Base-by-base conservation (phyloP, 148 eudicot genomes). In the Suaeda aralocaspica region DNA sequence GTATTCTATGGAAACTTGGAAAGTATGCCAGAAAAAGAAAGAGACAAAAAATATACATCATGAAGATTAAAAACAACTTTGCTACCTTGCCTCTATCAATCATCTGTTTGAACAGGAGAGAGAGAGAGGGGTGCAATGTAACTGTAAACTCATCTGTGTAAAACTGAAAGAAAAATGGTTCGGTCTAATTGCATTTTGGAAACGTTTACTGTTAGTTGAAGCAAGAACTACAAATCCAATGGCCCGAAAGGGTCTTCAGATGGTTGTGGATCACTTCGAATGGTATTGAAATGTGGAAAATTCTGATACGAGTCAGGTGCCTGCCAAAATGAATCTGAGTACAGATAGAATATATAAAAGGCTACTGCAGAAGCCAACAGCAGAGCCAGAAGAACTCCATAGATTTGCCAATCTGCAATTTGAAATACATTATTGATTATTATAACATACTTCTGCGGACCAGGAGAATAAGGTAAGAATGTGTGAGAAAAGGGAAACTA, bases 361-460 rank as follows among this genome's bases (percentile, higher is more conserved):
- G 76, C 76, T 22, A 87, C 67, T 5, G 81, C 83, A 15, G 99
- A 94, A 24, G 82, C 89, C 81, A 94, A 75, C 77, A 94, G 82
- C 64, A 91, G 80, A 59, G 84, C 92, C 41, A 87, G 56, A 21
- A 91, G 90, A 33, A 91, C 39, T 8, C 81, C 31, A 72, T 94
- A 94, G 64, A 94, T 83, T 78, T 94, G 99, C 97, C 99, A 94
- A 31, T 94, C 99, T 91, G 97, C 86, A 80, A 53, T 22, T 4
- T 26, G 59, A 57, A 36, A 33, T 26, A 70, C 13, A n/a, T 13
- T 30, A 55, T 11, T 26, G 48, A n/a, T 36, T 36, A 36, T 29
- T 15, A 36, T 5, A 34, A 70, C n/a, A 57, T 39, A 26, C 48
- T 13, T 3, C 53, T 34, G 24, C 62, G n/a, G 29, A 26, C 6